phyloP scores from a whole-genome alignment of 2,329 filamentous ascomycete genomes.

The Aspergillus glaucus region DNA sequence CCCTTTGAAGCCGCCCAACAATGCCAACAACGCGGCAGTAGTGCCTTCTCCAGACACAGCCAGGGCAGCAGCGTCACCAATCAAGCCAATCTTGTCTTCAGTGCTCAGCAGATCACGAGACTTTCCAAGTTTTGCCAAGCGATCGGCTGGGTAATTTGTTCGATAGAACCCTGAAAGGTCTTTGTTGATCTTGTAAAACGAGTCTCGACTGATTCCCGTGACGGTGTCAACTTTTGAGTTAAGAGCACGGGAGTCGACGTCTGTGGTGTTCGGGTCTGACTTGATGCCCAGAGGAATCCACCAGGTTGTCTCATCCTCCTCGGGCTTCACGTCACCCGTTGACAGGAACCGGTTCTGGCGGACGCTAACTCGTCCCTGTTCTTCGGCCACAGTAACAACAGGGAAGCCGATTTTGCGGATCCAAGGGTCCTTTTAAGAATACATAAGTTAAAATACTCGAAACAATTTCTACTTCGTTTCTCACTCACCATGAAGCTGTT shows the following conservation, averaged over 20 bases:
- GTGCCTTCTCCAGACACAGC: slow-evolving; percentile 80
- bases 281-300: slow-evolving; percentile 89
- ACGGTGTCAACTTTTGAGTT: slow-evolving; percentile 72
- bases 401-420: slow-evolving; percentile 94
- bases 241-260: slow-evolving; percentile 60
- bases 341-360: slow-evolving; percentile 86
- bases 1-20: slow-evolving; percentile 74
- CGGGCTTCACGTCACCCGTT: slow-evolving; percentile 80
- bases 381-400: slow-evolving; percentile 77
- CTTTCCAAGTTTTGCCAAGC: slow-evolving; percentile 72
- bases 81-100: slow-evolving; percentile 86
- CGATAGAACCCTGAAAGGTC: slow-evolving; percentile 86
- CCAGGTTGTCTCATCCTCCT: slow-evolving; percentile 89
- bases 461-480: background rate
- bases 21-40: slow-evolving; percentile 72
- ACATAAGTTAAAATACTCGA: slow-evolving; percentile 6
- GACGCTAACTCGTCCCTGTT: slow-evolving; percentile 72
- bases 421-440: slow-evolving; percentile 60
- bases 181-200: slow-evolving; percentile 91
- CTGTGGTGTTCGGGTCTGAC: slow-evolving; percentile 61
- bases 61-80: slow-evolving; percentile 83
- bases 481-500: slow-evolving; percentile 66
- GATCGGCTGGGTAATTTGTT: slow-evolving; percentile 83
- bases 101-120: slow-evolving; percentile 69
- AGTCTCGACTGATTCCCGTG: slow-evolving; percentile 57